Base-by-base conservation (phyloP, 257 asterid species). In the Solanum sejunctum region DNA sequence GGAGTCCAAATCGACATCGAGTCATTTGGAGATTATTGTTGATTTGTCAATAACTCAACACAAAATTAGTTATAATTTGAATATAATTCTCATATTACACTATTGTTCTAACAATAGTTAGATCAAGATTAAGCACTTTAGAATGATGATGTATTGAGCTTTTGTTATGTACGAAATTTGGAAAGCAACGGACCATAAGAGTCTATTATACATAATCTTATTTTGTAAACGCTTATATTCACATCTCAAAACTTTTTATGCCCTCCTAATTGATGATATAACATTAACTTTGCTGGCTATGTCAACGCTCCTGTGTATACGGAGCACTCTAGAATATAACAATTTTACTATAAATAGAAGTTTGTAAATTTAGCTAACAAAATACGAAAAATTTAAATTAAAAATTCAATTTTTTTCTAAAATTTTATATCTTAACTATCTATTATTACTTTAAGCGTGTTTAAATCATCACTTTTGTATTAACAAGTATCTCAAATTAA, bases 141-240 rank as follows among this genome's bases (percentile, higher is more conserved):
- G 12, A 57, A 20, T 57, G 57, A 15, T 3, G 20, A 2, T 54
- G 8, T 2, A 54, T 54, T 54, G 1, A 54, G 8, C 0, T 52
- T 52, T 52, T 5, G 3, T 1, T 52, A 52, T 54, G 57, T 1
- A 3, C 20, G 3, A 1, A 2, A 54, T 54, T 6, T 6, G 0
- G 9, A 1, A 54, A 52, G 16, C 1, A 1, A 12, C 8, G 0
- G 6, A 12, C 18, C 0, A 4, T 0, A 12, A 12, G 16, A 6
- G 15, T 52, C 56, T 52, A 13, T 12, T 1, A 5, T 12, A 4
- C 7, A 1, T 4, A 51, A 49, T 5, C 6, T 12, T 51, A 12
- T 51, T 6, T 3, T 51, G 13, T 51, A 12, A 12, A 5, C 16
- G 20, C 20, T 54, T 54, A 54, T 54, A 13, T 54, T 54, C 20